Percentiles rank a stretch among this genome's conserved stretches.
Conservation (phyloP, 2,329 filamentous ascomycete genomes). For the Ophiostoma populinum region DNA sequence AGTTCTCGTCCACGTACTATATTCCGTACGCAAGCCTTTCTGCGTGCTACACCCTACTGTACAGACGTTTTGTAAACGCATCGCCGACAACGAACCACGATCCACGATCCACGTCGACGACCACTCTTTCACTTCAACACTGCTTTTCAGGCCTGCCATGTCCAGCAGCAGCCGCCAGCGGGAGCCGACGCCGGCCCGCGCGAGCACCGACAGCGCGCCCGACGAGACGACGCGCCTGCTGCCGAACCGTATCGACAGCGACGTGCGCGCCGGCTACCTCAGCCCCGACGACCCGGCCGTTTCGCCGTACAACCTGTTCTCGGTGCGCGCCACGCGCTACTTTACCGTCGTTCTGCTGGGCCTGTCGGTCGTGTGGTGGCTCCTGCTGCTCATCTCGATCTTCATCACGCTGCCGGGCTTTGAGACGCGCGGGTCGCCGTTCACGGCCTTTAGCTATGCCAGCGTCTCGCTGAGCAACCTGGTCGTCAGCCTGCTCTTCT, state of each 20-base stretch:
- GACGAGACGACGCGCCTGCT: slow-evolving; percentile 49
- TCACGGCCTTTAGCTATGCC: slow-evolving; percentile 74
- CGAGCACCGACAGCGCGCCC: slow-evolving; percentile 4
- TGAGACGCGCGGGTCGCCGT: slow-evolving; percentile 76
- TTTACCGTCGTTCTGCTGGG: slow-evolving; percentile 60
- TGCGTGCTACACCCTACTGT: too few relatives aligned
- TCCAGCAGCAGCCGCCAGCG: slow-evolving; percentile 2
- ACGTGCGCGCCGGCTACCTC: slow-evolving; percentile 30
- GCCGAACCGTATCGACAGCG: slow-evolving; percentile 43
- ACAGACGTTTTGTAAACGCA: too few relatives aligned
- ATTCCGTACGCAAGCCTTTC: too few relatives aligned
- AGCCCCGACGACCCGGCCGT: slow-evolving; percentile 72
- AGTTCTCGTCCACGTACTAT: too few relatives aligned
- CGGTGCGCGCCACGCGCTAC: slow-evolving; percentile 63
- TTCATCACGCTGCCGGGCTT: slow-evolving; percentile 84
- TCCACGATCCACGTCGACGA: too few relatives aligned
- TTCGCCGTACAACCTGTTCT: slow-evolving; percentile 90
- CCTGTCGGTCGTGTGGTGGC: slow-evolving; percentile 81
- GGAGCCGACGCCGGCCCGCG: background rate
- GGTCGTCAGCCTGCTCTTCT: slow-evolving; percentile 67
- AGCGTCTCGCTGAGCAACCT: slow-evolving; percentile 63
- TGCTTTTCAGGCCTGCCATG: too few relatives aligned
- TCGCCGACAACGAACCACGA: too few relatives aligned
- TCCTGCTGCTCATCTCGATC: slow-evolving; percentile 67
- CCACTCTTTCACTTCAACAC: too few relatives aligned